phyloP scores from a whole-genome alignment of 345 rosid species.

The Eucalyptus sideroxylon region DNA sequence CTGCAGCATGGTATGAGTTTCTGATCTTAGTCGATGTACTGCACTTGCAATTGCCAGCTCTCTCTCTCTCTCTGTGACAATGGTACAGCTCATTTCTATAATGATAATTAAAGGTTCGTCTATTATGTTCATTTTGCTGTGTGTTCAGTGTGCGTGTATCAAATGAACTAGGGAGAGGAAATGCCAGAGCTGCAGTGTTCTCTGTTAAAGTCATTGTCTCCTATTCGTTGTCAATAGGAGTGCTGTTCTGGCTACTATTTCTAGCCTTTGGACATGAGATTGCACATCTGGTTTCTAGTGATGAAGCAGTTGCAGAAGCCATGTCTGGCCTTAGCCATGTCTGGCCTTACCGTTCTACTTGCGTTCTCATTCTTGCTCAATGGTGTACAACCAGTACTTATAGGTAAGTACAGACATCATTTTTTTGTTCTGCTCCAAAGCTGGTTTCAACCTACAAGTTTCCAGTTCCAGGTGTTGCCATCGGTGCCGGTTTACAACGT shows the following conservation, averaged over 20 bases:
- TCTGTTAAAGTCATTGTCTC: slow-evolving; percentile 29
- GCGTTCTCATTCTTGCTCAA: slow-evolving; percentile 52
- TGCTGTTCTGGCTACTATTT: slow-evolving; percentile 20
- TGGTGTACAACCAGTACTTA: slow-evolving; percentile 50
- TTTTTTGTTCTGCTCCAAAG: not conserved
- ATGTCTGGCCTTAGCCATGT: slow-evolving; percentile 32
- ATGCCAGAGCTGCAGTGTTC: slow-evolving; percentile 36
- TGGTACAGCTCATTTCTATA: not conserved
- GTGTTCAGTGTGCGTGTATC: slow-evolving; percentile 41
- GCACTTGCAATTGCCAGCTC: not conserved
- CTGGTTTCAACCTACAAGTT: not conserved
- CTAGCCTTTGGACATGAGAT: slow-evolving; percentile 23
- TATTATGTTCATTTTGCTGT: not conserved
- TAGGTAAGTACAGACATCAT: slow-evolving; percentile 8
- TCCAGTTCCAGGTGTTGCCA: slow-evolving; percentile 23
- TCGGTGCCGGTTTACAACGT: slow-evolving; percentile 38
- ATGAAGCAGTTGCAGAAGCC: slow-evolving; percentile 22
- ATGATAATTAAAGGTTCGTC: not conserved
- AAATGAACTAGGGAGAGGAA: slow-evolving; percentile 58
- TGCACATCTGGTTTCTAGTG: slow-evolving; percentile 22
- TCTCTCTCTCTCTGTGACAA: not conserved
- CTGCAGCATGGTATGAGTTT: slow-evolving; percentile 25
- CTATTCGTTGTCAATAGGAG: slow-evolving; percentile 21
- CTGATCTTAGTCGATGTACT: not conserved
- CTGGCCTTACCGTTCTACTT: slow-evolving; percentile 40